phyloP scores from a whole-genome alignment of 306 rosid genomes.

The Ormosia semicastrata region DNA sequence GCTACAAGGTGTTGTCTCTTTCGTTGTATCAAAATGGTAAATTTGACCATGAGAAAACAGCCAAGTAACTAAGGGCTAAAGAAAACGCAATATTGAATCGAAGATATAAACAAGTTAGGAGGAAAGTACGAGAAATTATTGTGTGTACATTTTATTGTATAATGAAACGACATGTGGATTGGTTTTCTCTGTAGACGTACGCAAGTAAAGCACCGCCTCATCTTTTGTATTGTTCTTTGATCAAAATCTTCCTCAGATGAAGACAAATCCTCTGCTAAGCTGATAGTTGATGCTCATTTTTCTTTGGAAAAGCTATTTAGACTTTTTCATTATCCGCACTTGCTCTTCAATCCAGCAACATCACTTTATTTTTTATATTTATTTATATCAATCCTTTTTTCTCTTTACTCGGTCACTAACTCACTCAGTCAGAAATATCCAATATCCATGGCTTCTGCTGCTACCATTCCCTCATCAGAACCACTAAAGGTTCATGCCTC shows the following conservation, averaged over 20 bases:
- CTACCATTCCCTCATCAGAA: neutral
- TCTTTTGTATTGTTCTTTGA: neutral
- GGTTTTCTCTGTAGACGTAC: too few species aligned
- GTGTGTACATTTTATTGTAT: too few species aligned
- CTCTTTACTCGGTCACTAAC: neutral
- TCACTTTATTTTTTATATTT: too few species aligned
- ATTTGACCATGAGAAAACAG: neutral
- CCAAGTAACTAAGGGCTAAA: too few species aligned
- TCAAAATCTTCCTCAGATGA: too few species aligned
- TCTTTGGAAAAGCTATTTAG: too few species aligned
- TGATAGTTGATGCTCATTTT: too few species aligned
- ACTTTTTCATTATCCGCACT: neutral
- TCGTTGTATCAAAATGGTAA: neutral
- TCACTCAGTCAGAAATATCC: too few species aligned
- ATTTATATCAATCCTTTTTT: neutral
- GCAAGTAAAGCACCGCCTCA: neutral
- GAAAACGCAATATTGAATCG: too few species aligned
- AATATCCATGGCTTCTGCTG: slow-evolving; percentile 27
- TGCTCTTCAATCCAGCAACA: neutral
- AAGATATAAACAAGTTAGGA: too few species aligned
- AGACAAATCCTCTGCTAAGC: too few species aligned
- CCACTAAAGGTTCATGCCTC: slow-evolving; percentile 16
- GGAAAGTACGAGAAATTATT: too few species aligned
- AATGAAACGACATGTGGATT: neutral
- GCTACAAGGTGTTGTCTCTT: neutral